Base-by-base conservation (phyloP, 495 filamentous ascomycete species). In the Tricharina praecox region DNA sequence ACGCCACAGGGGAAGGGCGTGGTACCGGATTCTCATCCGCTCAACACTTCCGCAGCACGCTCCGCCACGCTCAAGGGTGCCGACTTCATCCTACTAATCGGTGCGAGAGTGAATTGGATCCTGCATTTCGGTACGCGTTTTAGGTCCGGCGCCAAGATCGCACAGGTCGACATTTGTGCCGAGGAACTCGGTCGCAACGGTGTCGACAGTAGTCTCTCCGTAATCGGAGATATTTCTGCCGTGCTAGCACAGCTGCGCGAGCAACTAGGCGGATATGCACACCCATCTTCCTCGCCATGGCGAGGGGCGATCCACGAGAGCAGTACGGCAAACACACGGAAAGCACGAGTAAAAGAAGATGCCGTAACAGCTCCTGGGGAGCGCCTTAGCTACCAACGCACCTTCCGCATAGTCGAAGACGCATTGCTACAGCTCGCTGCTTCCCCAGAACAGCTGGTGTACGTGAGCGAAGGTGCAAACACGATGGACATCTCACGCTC, bases 401-500 rank as follows among this genome's bases (percentile, higher is more conserved):
- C 69, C 13, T 78, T 75, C 60, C 62, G 71, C 19, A 60, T 72
- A 46, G 72, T 80, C 56, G 70, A 73, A 38, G 46, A 56, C 0
- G 66, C 67, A 4, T 51, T 66, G 0, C 52, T 62, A 15, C 21
- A 37, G 0, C 46, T 64, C 5, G 28, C 66, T 66, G 53, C 37
- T n/a, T 33, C 62, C 61, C 2, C 67, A 60, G 74, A 74, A 8
- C 58, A 63, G 45, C 67, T 78, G 21, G 70, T 79, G 15, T 78
- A 78, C 50, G 63, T 79, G 45, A 77, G 74, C 1, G 76, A 80
- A 63, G 76, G 76, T 36, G 75, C 76, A 20, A 79, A 79, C 60
- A 77, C 75, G 13, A 78, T 79, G 77, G 74, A 78, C 52, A 78
- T 79, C 34, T 73, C 71, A 2, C 70, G 76, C n/a, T 68, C 67